Base-by-base conservation (phyloP, 768 basidiomycete species). In the Russula brevipes region DNA sequence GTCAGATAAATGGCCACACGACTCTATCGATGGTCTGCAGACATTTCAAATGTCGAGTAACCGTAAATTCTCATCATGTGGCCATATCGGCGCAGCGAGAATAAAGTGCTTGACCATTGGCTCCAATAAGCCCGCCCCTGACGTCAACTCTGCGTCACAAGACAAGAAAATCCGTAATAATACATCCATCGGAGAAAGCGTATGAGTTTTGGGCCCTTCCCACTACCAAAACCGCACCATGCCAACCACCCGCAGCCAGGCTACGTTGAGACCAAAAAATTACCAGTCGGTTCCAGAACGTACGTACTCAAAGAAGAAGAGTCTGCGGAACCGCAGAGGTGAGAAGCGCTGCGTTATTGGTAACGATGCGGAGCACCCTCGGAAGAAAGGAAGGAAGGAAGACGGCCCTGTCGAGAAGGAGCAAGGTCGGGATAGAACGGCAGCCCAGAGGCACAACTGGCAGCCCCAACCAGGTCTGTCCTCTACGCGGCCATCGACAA, bases 221-320 rank as follows among this genome's bases (percentile, higher is more conserved):
- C n/a, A 5, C 7, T 39, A 33, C 7, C 17, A 38, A 14, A 17
- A 42, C 10, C 19, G 50, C 33, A 51, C 9, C 35, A 46, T 58
- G 42, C 42, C 42, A 17, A 54, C 51, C 42, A 63, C 51, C 36
- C 49, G 57, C 38, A 41, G 19, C 47, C 41, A 52, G 31, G 31
- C 54, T 42, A 47, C 44, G 9, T 19, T 33, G 36, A 44, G 17
- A 24, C 31, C 46, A 16, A 16, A 46, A 24, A 42, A 4, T 10
- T 24, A 41, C 17, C 14, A 35, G 5, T n/a, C 49, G 16, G 8
- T 16, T 14, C 16, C 39, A 51, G 17, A 12, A 12, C 50, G 10
- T 31, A 52, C 42, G 19, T 36, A 36, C 12, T 10, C 17, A 24
- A 41, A 14, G 45, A 30, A 59, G 51, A 53, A 53, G 36, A 8